Percentiles rank a stretch among this genome's conserved stretches.
These are phyloP conservation scores for Akanthomyces lecanii DNA, from an alignment of 2,329 filamentous ascomycete genomes.

Conservation along the genomic window DNA sequence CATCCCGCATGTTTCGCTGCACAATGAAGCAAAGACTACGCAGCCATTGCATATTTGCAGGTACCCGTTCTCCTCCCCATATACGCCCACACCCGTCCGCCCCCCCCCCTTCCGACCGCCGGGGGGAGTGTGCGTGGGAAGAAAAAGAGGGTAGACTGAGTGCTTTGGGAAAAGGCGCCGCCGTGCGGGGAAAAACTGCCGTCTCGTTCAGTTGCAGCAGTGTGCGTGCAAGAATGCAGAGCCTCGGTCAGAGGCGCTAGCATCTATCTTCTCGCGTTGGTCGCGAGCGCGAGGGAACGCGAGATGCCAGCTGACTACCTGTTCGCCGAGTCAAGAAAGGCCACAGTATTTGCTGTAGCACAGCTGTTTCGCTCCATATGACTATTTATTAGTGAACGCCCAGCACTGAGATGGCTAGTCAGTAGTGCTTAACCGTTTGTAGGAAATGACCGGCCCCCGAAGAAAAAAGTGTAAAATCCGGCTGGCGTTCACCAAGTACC, in stretches of 20 bases:
- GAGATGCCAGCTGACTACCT: not conserved
- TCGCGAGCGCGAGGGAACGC: not conserved
- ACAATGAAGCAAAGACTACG: not conserved
- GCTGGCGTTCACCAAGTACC: too few relatives aligned
- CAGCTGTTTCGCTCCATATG: too few relatives aligned
- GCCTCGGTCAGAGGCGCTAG: not conserved
- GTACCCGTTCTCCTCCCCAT: not conserved
- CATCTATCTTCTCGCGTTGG: not conserved
- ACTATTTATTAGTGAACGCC: not conserved
- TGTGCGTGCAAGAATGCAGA: too few relatives aligned
- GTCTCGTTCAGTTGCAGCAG: not conserved
- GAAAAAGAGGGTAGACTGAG: not conserved
- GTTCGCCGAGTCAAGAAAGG: not conserved
- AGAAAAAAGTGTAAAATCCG: too few relatives aligned
- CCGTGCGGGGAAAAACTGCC: conserved; percentile 8
- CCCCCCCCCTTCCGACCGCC: not conserved
- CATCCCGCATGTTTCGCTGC: not conserved
- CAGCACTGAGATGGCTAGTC: too few relatives aligned
- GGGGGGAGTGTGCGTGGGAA: not conserved
- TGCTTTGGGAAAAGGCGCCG: conserved; percentile 4
- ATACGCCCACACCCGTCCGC: not conserved
- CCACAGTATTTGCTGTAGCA: too few relatives aligned
- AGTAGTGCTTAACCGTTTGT: too few relatives aligned
- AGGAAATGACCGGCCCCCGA: too few relatives aligned
- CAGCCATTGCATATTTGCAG: not conserved